Base-by-base conservation (phyloP, 2,329 filamentous ascomycete species). In the Aspergillus proliferans region DNA sequence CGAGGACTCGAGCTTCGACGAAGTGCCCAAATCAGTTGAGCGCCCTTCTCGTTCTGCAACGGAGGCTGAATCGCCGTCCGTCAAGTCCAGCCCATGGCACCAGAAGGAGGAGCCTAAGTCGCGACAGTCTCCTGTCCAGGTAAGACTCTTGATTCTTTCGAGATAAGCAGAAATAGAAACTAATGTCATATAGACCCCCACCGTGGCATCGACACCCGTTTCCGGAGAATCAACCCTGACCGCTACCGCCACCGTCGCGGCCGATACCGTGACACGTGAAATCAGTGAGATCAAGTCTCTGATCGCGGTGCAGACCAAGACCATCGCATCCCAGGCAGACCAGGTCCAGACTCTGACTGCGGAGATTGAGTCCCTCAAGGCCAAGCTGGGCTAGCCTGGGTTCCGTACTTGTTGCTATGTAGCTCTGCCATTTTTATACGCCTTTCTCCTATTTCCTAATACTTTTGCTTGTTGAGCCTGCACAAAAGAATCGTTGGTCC, bases 1-100 rank as follows among this genome's bases (percentile, higher is more conserved):
- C 43, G 85, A 88, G 50, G 78, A 80, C 24, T 92, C 88, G 1
- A 88, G 85, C 71, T 96, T 96, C 58, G 91, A 96, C 65, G 89
- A 95, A 64, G 79, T 93, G 28, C 70, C 85, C 28, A 89, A 88
- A 64, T 87, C 88, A 18, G 73, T 81, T 9, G 85, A 88, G 58
- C 84, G 86, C 43, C 73, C 71, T n/a, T 59, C 74, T 39, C 60
- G 57, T 42, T 53, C 64, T 12, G 34, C 34, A 14, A 43, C 57
- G 18, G 58, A 56, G 6, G 46, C 54, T 18, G 57, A 58, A 22
- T 51, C 61, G 3, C 58, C 64, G 12, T 55, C 60, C n/a, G 53
- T 65, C 26, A 67, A 61, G 50, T 28, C 48, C 50, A 67, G 60
- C 52, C 60, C 63, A 2, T 56, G 61, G 54, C 56, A 58, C n/a